phyloP scores from a whole-genome alignment of 371 early-diverging fungal species.

The Rhizopus microsporus region DNA sequence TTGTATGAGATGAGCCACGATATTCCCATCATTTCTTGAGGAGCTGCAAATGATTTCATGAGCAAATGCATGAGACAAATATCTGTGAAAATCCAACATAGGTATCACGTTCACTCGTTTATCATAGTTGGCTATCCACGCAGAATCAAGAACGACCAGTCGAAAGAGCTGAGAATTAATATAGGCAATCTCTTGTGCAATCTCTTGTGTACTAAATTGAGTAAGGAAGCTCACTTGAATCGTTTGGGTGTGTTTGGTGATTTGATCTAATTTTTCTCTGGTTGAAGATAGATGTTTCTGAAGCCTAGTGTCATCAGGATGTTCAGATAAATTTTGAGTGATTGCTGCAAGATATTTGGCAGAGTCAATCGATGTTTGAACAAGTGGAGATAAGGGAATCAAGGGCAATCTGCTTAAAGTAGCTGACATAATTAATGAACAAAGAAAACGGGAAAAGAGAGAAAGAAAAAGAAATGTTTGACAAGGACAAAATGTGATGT shows the following conservation, averaged over 20 bases:
- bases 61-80: slow-evolving; percentile 58
- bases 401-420: slow-evolving; percentile 36
- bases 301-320: slow-evolving; percentile 11
- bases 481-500: not conserved
- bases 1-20: slow-evolving; percentile 54
- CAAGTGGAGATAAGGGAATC: slow-evolving; percentile 60
- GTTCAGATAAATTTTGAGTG: slow-evolving; percentile 19
- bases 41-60: slow-evolving; percentile 57
- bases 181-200: slow-evolving; percentile 65
- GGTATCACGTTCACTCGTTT: slow-evolving; percentile 41
- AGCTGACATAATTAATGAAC: slow-evolving; percentile 6
- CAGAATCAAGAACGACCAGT: slow-evolving; percentile 42
- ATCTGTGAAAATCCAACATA: slow-evolving; percentile 65
- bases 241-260: slow-evolving; percentile 50
- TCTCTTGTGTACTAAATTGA: slow-evolving; percentile 53
- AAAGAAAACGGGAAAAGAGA: slow-evolving; percentile 8
- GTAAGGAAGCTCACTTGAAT: slow-evolving; percentile 47
- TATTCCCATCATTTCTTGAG: slow-evolving; percentile 8
- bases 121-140: slow-evolving; percentile 41
- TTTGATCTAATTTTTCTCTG: slow-evolving; percentile 47
- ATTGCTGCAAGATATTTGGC: slow-evolving; percentile 28
- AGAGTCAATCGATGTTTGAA: slow-evolving; percentile 38
- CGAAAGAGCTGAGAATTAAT: slow-evolving; percentile 56
- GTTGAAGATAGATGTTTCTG: slow-evolving; percentile 16
- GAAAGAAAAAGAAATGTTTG: not conserved